These are phyloP conservation scores for Staphylotrichum tortipilum DNA, from an alignment of 495 filamentous ascomycete species.

Conservation along the genomic window DNA sequence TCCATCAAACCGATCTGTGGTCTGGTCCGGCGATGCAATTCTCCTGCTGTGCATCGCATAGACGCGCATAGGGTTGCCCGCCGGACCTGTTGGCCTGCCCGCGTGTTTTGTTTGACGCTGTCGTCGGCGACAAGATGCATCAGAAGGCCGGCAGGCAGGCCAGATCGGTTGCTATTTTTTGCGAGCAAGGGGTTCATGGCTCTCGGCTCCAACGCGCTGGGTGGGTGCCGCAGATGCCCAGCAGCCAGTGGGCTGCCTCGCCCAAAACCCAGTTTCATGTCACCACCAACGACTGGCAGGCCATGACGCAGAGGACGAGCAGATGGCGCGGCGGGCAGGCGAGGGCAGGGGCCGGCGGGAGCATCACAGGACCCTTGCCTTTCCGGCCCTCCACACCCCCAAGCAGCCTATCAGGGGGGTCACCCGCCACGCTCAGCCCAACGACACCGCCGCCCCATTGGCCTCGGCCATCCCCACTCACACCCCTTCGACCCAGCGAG, in stretches of 20 bases:
- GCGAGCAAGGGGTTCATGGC: neutral
- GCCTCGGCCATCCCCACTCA: neutral
- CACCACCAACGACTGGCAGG: constrained; percentile 6
- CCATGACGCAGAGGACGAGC: neutral
- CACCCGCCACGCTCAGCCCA: constrained; percentile 14
- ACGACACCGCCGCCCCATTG: neutral
- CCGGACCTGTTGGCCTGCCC: neutral
- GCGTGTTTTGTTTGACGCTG: neutral
- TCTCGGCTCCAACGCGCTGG: constrained; percentile 15
- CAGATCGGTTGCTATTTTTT: constrained; percentile 7
- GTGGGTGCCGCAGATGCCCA: constrained; percentile 8
- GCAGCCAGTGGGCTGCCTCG: constrained; percentile 6
- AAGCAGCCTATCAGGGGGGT: constrained; percentile 8
- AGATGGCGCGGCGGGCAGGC: neutral
- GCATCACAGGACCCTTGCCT: constrained; percentile 11
- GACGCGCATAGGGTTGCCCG: neutral
- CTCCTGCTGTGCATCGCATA: neutral
- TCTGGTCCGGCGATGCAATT: neutral
- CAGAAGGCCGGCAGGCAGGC: neutral
- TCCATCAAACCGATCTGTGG: neutral
- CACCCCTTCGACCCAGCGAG: neutral
- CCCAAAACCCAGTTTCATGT: constrained; percentile 7
- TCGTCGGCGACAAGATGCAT: neutral
- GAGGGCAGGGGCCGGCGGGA: neutral
- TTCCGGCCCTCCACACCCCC: constrained; percentile 6